Base-by-base conservation (phyloP, 2,329 filamentous ascomycete genomes). In the Fusarium beomiforme region DNA sequence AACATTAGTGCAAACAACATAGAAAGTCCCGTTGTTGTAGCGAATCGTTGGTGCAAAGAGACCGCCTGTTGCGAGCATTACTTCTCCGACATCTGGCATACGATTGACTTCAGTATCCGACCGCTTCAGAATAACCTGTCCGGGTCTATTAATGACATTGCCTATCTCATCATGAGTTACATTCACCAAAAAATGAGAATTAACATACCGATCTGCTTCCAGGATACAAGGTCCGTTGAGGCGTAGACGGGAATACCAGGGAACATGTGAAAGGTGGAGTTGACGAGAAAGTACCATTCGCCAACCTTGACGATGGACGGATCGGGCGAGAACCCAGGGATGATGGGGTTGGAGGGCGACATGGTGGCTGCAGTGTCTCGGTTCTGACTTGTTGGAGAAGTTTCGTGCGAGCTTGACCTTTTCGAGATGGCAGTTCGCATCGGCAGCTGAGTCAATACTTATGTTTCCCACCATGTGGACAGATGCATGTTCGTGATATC, bases 251-350 rank as follows among this genome's bases (percentile, higher is more conserved):
- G 63, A 29, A 66, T 51, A 2, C 63, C 61, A 26, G 63, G 63
- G 8, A 66, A 66, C 61, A 66, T 59, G 39, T 66, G 63, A 41
- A 66, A 66, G 7, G 63, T 66, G 33, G 63, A 66, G 47, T 60
- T 66, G 9, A 66, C 63, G 1, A 66, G 61, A 39, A 59, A 66
- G 41, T 66, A 59, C 63, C 63, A 66, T 14, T 66, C 61, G 13
- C n/a, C 53, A 3, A 66, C 39, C 33, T 66, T 66, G 36, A 59
- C 44, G 29, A 66, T 60, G 9, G 63, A 66, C 7, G 63, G 61
- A 41, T 66, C 63, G 6, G 63, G 61, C 11, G 63, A 66, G 16
- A 66, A 66, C 11, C 63, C 63, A 50, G 63, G 63, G 39, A 66
- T 51, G 23, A 66, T 66, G 14, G 63, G 63, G 12, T 66, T 66